Base-by-base conservation (phyloP, 2,329 filamentous ascomycete genomes). In the Fusarium brevicatenulatum region DNA sequence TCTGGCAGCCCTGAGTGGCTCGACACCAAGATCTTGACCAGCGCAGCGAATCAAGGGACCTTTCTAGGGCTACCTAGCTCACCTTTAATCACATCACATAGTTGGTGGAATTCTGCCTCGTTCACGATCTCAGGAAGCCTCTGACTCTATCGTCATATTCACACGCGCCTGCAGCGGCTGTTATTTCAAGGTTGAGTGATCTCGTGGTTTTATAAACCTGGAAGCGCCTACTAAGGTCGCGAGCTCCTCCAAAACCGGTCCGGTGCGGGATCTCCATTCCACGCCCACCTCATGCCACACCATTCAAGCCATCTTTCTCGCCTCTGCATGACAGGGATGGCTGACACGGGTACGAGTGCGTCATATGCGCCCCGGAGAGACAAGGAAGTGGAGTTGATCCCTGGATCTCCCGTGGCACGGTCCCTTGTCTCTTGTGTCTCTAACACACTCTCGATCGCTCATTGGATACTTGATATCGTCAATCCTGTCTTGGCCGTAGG, bases 351-450 rank as follows among this genome's bases (percentile, higher is more conserved):
- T 75, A 63, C 62, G 63, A 76, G 72, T 75, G 75, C 75, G 75
- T 77, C 75, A 77, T 77, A 77, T 77, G 75, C 70, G 73, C 73
- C 75, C 73, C 75, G 55, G 67, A 72, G 65, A 68, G 64, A 67
- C 72, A 73, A 60, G 60, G 68, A 61, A 58, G 71, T 74, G 63
- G 63, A 68, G 66, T 53, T 47, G 42, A 71, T 71, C 74, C 72
- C 62, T 74, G 65, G 66, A 62, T 56, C 53, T 68, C 68, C 70
- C 60, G 67, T 73, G 60, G 72, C 71, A 69, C 65, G 59, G 59
- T 57, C 75, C 73, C 68, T 66, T 63, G 71, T 64, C 60, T 55
- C 32, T 69, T 53, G 56, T 71, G 75, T 63, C 67, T 77, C 64
- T 69, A 65, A 75, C 75, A 68, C 69, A 76, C 69, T 74, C 71